Conservation (phyloP, 345 rosid species). For the Corchorus capsularis region DNA sequence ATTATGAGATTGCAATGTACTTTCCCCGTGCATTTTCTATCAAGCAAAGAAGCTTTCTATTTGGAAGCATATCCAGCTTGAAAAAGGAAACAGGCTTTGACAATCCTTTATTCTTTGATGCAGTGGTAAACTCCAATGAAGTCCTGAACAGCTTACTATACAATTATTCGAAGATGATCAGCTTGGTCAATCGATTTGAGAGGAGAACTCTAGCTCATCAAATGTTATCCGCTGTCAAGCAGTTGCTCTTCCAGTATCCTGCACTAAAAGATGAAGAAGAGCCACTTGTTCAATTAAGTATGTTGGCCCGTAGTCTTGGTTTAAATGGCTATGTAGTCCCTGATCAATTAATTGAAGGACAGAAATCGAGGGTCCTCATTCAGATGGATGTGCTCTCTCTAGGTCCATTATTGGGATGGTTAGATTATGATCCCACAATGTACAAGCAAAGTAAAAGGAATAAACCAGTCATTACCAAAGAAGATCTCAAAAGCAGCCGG, state of each 20-base stretch:
- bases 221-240: background rate
- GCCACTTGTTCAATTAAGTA: background rate
- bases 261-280: slow-evolving; percentile 1
- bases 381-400: background rate
- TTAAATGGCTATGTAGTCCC: background rate
- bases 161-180: slow-evolving; percentile 7
- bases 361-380: background rate
- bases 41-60: slow-evolving; percentile 11
- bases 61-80: slow-evolving; percentile 11
- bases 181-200: background rate
- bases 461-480: slow-evolving; percentile 9
- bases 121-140: background rate
- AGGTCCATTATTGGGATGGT: too few relatives aligned
- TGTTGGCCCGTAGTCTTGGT: background rate
- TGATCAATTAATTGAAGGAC: background rate
- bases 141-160: background rate
- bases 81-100: background rate
- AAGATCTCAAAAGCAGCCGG: background rate
- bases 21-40: slow-evolving; percentile 3
- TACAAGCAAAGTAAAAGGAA: background rate
- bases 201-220: background rate
- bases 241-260: background rate
- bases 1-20: slow-evolving; percentile 8
- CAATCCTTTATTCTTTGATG: background rate
- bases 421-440: too few relatives aligned